phyloP scores from a whole-genome alignment of 352 stramenopile genomes.

The Phytophthora foliorum region DNA sequence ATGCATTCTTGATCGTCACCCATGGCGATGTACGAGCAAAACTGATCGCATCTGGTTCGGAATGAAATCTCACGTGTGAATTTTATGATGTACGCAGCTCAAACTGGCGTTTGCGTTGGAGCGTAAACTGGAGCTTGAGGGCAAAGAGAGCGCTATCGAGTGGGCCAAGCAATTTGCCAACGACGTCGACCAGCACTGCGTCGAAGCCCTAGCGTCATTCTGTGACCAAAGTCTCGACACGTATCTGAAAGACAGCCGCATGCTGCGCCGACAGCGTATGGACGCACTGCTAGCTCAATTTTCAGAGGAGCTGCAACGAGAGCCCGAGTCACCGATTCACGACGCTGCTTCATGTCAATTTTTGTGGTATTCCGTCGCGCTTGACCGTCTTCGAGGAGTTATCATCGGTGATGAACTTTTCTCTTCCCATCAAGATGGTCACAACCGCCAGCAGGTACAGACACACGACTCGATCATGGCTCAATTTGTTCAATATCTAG shows the following conservation, averaged over 20 bases:
- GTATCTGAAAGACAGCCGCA: slow-evolving; percentile 12
- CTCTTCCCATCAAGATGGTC: background rate
- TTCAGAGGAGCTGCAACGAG: slow-evolving; percentile 8
- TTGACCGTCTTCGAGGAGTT: slow-evolving; percentile 54
- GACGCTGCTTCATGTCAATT: slow-evolving; percentile 16
- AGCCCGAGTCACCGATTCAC: background rate
- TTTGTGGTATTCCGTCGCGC: slow-evolving; percentile 46
- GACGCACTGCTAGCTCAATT: slow-evolving; percentile 13
- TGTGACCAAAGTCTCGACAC: slow-evolving; percentile 19
- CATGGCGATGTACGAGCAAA: slow-evolving; percentile 37
- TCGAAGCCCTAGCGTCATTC: slow-evolving; percentile 20
- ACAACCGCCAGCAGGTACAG: slow-evolving; percentile 7
- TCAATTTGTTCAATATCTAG: slow-evolving; percentile 42
- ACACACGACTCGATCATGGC: slow-evolving; percentile 30
- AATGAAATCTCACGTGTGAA: background rate
- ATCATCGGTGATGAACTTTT: slow-evolving; percentile 36
- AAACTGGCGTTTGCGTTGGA: slow-evolving; percentile 50
- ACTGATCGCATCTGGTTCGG: background rate
- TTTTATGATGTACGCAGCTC: slow-evolving; percentile 33
- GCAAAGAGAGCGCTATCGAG: background rate
- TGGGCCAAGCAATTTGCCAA: slow-evolving; percentile 24
- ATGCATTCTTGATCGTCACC: slow-evolving; percentile 43
- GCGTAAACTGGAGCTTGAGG: slow-evolving; percentile 31
- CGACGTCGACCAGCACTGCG: slow-evolving; percentile 7
- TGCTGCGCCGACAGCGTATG: slow-evolving; percentile 8